Base-by-base conservation (phyloP, 352 stramenopile genomes). In the Phytopythium helicoides region DNA sequence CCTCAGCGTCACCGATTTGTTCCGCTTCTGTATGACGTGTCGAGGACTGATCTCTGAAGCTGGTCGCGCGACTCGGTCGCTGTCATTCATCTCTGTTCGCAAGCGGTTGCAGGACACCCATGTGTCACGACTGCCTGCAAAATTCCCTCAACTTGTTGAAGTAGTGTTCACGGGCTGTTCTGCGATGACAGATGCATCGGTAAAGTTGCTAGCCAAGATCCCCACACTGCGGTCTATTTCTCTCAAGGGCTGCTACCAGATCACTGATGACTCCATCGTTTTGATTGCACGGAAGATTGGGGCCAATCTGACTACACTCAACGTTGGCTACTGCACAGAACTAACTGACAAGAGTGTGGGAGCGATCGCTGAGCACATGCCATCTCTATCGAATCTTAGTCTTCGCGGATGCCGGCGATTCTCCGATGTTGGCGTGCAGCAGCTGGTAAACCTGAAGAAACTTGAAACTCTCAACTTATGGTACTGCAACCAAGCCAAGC, bases 401-500 rank as follows among this genome's bases (percentile, higher is more conserved):
- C 71, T 90, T 15, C 75, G 76, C 3, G 80, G 80, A 6, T 90
- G 80, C 45, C 73, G 65, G 7, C 71, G 77, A 33, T 68, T 90
- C 40, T 71, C 73, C 0, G 80, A 90, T 47, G 54, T 50, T 1
- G 80, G 76, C 11, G 81, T 88, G 52, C 62, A 48, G 16, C 58
- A 73, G 7, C 63, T 90, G 21, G 46, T 64, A 15, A 58, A 51
- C 16, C 57, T 90, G 6, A 38, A 48, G 23, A 52, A 71, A 16
- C 54, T 90, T 14, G 54, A 69, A 48, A 81, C 65, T 18, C 75
- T 92, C 34, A 90, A 90, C 18, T 53, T 92, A 5, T 92, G 79
- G 81, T 92, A 92, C 60, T 90, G 79, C 64, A 82, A 86, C 52
- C 81, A 92, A 70, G 81, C 79, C 0, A 63, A 85, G 42, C 66